Evolutionary conservation across 2,329 filamentous ascomycete genomes (phyloP).

Genomic region (Fulvia fulva): DNA sequence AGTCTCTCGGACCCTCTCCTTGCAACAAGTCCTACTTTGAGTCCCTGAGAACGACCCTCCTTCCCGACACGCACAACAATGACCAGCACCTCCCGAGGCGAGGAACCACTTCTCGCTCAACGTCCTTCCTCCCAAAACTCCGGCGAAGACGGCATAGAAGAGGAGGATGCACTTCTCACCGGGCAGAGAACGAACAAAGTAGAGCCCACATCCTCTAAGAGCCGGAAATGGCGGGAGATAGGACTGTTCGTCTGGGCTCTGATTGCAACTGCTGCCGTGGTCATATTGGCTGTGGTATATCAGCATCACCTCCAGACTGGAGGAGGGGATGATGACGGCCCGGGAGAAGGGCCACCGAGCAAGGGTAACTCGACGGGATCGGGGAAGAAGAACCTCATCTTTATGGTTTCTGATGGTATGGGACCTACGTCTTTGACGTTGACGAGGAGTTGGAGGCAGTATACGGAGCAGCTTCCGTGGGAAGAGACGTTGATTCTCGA

Average conservation of each 20-base stretch:
- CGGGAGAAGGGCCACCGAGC: constrained; percentile 27
- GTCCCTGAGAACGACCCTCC: neutral
- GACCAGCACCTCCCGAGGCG: constrained; percentile 34
- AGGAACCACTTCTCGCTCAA: constrained; percentile 48
- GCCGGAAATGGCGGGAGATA: constrained; percentile 62
- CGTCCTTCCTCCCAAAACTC: constrained; percentile 56
- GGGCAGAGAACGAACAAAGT: constrained; percentile 43
- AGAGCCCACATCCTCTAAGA: constrained; percentile 40
- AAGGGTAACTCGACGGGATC: constrained; percentile 19
- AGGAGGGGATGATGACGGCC: neutral
- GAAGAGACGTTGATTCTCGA: constrained; percentile 77
- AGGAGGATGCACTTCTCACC: constrained; percentile 57
- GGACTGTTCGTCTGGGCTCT: constrained; percentile 79
- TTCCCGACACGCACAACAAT: neutral
- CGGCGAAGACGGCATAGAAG: constrained; percentile 54
- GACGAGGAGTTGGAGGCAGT: constrained; percentile 82
- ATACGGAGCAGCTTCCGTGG: constrained; percentile 66
- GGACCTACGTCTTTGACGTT: constrained; percentile 85
- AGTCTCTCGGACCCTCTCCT: no score
- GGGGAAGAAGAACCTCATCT: constrained; percentile 87
- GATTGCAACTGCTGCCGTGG: constrained; percentile 70
- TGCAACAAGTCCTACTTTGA: neutral
- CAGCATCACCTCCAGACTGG: constrained; percentile 50
- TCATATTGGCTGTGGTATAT: constrained; percentile 76
- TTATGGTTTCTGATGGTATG: constrained; percentile 99